Conservation (phyloP, 1,139 yeast species). For the Zygosaccharomyces sapae region DNA sequence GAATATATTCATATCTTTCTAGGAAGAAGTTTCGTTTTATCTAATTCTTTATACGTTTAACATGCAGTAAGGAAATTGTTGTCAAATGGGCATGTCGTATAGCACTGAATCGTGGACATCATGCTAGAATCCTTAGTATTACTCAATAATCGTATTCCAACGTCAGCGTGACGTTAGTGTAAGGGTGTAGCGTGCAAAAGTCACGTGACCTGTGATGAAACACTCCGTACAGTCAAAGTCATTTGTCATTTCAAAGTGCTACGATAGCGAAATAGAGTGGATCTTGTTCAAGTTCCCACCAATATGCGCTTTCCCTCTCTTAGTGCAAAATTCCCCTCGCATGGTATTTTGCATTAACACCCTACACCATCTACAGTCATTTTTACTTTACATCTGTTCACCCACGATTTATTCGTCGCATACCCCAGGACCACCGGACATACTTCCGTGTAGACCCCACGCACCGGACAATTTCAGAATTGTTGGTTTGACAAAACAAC, state of each 20-base stretch:
- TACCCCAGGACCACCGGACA: not conserved
- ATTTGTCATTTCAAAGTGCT: too few species aligned
- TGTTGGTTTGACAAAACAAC: not conserved
- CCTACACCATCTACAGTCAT: slow-evolving; percentile 1
- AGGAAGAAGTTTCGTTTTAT: not conserved
- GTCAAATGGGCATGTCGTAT: not conserved
- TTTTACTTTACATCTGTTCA: not conserved
- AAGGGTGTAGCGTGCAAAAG: not conserved
- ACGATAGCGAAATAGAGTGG: too few species aligned
- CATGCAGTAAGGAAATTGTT: not conserved
- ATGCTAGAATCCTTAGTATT: too few species aligned
- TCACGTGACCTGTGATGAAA: not conserved
- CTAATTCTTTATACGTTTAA: not conserved
- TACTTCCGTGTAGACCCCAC: not conserved
- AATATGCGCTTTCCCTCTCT: too few species aligned
- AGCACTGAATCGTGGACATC: too few species aligned
- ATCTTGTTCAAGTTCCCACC: too few species aligned
- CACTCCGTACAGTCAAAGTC: not conserved
- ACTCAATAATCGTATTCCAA: too few species aligned
- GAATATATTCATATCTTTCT: too few species aligned
- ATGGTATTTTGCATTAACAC: not conserved
- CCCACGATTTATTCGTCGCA: not conserved
- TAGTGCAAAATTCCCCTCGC: too few species aligned
- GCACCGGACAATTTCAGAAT: not conserved
- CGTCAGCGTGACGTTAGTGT: not conserved